phyloP scores from a whole-genome alignment of 2,329 filamentous ascomycete species.

The Aureobasidium subglaciale region DNA sequence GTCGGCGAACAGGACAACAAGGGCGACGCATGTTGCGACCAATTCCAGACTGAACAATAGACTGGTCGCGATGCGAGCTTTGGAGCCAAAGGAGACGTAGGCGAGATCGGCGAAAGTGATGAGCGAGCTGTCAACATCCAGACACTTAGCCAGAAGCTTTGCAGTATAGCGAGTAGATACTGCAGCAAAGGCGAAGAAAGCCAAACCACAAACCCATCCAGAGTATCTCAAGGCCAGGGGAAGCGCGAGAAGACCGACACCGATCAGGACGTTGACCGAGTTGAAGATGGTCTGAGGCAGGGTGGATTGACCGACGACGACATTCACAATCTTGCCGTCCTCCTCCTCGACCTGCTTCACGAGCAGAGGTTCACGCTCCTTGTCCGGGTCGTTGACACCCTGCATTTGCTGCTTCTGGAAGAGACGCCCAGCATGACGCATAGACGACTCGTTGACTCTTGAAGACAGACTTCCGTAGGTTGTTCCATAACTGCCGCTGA shows the following conservation, averaged over 20 bases:
- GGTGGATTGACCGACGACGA: slow-evolving; percentile 89
- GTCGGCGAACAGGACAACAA: slow-evolving; percentile 93
- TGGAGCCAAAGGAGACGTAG: slow-evolving; percentile 79
- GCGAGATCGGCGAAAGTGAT: slow-evolving; percentile 94
- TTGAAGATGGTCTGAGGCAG: slow-evolving; percentile 95
- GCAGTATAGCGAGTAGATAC: slow-evolving; percentile 78
- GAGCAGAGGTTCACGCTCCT: slow-evolving; percentile 62
- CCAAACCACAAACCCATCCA: slow-evolving; percentile 78
- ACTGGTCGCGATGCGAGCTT: slow-evolving; percentile 73
- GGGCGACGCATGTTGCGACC: slow-evolving; percentile 77
- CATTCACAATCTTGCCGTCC: slow-evolving; percentile 74
- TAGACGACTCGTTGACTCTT: slow-evolving; percentile 49
- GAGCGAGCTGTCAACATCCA: slow-evolving; percentile 75
- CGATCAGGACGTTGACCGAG: slow-evolving; percentile 87
- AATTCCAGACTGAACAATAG: slow-evolving; percentile 84
- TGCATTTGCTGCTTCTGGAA: slow-evolving; percentile 42
- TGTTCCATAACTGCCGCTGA: slow-evolving; percentile 64
- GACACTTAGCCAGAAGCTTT: slow-evolving; percentile 74
- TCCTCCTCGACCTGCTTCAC: slow-evolving; percentile 80
- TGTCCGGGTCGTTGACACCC: slow-evolving; percentile 36
- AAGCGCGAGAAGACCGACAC: slow-evolving; percentile 80
- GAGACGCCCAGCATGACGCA: slow-evolving; percentile 48
- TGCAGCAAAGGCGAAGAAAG: slow-evolving; percentile 67
- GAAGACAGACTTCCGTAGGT: slow-evolving; percentile 55
- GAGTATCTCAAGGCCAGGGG: slow-evolving; percentile 82